Percentiles rank a stretch among this genome's conserved stretches.
Evolutionary conservation across 495 filamentous ascomycete species (phyloP).

Genomic region (Annulohypoxylon nitens): DNA sequence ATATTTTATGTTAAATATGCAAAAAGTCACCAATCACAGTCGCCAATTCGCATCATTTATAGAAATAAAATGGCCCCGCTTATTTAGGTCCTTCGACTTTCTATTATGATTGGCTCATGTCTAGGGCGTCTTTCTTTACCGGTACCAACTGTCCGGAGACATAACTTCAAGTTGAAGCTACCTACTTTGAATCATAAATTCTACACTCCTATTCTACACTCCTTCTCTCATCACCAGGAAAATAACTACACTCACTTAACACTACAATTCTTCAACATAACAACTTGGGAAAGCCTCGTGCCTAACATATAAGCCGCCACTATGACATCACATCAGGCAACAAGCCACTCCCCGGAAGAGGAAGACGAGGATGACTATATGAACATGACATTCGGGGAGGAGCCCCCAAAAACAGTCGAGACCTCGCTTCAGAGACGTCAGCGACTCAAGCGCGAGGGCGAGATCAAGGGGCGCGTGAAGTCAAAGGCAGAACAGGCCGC

Average conservation of each 20-base stretch:
- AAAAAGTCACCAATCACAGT: not conserved
- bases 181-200: not conserved
- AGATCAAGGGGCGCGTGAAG: constrained; percentile 70
- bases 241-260: not conserved
- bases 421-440: constrained; percentile 69
- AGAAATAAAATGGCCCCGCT: constrained; percentile 2
- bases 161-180: not conserved
- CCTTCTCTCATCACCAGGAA: not conserved
- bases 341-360: constrained; percentile 20
- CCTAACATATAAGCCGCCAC: not conserved
- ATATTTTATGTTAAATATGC: not conserved
- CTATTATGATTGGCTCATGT: not conserved
- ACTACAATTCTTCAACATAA: no score
- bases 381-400: constrained; percentile 69
- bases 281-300: not conserved
- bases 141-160: not conserved
- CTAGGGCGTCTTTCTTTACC: not conserved
- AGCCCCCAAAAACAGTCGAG: constrained; percentile 56
- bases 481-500: constrained; percentile 86
- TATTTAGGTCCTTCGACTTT: constrained; percentile 3
- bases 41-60: not conserved
- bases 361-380: constrained; percentile 75
- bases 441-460: constrained; percentile 69
- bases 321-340: constrained; percentile 16
- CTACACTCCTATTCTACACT: not conserved